A percentile compares a stretch with the other conserved stretches of the same genome.
phyloP scores from a whole-genome alignment of 169 alveolate genomes.

The Eimeria sp. region DNA sequence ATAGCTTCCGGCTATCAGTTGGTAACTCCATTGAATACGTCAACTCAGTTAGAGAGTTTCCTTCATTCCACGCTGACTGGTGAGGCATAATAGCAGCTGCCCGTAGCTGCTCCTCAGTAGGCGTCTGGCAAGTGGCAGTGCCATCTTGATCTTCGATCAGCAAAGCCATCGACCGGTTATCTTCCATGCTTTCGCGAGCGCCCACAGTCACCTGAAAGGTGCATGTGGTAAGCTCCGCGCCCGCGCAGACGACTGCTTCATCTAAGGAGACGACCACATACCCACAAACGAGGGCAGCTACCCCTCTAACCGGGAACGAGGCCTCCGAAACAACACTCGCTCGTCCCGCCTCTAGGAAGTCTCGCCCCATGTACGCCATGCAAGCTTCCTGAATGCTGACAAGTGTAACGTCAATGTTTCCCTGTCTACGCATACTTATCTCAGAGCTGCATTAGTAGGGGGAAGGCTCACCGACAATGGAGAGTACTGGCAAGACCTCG shows the following conservation, averaged over 20 bases:
- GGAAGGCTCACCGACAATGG: constrained; percentile 27
- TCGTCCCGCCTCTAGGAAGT: background rate
- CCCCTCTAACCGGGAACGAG: background rate
- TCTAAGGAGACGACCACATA: background rate
- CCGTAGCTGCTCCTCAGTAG: background rate
- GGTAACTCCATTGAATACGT: constrained; percentile 24
- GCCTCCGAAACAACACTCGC: background rate
- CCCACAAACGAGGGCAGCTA: background rate
- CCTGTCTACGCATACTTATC: too few species aligned
- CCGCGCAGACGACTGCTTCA: constrained; percentile 54
- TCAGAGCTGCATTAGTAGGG: background rate
- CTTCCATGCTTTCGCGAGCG: background rate
- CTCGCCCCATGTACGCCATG: background rate
- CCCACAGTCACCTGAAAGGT: constrained; percentile 40
- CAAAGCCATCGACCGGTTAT: background rate
- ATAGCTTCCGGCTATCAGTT: constrained; percentile 28
- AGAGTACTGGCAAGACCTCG: constrained; percentile 44
- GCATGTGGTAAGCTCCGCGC: background rate
- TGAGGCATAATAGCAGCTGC: constrained; percentile 37
- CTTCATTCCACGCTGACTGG: constrained; percentile 30
- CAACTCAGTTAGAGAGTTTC: background rate
- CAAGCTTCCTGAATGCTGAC: background rate
- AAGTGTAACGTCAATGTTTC: background rate
- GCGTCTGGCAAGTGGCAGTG: background rate
- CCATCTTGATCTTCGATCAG: constrained; percentile 54